Evolutionary conservation across 208 protist genomes (phyloP).

Genomic region (Leishmania gerbilli): DNA sequence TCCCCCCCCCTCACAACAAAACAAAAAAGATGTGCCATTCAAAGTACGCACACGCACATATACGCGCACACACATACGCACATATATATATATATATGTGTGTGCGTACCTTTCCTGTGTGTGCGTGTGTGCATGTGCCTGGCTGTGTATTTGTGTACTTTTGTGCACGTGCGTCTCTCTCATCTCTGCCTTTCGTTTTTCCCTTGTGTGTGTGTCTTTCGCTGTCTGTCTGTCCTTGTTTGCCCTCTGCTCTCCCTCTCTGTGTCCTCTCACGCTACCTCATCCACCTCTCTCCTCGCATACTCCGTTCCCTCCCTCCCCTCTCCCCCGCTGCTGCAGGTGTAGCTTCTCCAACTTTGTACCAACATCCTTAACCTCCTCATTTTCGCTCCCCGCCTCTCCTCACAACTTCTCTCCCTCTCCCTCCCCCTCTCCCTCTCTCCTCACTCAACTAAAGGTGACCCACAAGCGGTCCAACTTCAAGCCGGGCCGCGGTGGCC

Average conservation of each 20-base stretch:
- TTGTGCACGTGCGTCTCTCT: not conserved
- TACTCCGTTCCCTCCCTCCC: not conserved
- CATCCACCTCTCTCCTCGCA: conserved; percentile 1
- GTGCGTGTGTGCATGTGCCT: not conserved
- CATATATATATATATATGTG: not conserved
- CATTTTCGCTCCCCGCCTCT: not conserved
- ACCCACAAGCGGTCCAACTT: conserved; percentile 79
- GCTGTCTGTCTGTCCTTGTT: conserved; percentile 16
- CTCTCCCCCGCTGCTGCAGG: not conserved
- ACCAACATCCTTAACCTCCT: not conserved
- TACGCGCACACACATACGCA: not conserved
- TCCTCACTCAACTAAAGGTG: conserved; percentile 42
- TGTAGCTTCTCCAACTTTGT: not conserved
- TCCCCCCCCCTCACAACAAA: too few species aligned
- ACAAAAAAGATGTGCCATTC: not conserved
- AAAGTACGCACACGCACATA: not conserved
- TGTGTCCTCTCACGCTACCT: not conserved
- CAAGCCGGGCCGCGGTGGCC: conserved; percentile 54
- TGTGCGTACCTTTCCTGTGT: not conserved
- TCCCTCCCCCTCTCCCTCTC: conserved; percentile 1
- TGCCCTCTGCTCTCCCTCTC: conserved; percentile 8
- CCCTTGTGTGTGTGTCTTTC: not conserved
- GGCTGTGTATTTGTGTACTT: not conserved
- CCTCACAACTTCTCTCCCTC: conserved; percentile 14
- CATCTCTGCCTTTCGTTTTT: conserved; percentile 4